Conservation (phyloP, 2,329 filamentous ascomycete genomes). For the Fusarium tuaranense region DNA sequence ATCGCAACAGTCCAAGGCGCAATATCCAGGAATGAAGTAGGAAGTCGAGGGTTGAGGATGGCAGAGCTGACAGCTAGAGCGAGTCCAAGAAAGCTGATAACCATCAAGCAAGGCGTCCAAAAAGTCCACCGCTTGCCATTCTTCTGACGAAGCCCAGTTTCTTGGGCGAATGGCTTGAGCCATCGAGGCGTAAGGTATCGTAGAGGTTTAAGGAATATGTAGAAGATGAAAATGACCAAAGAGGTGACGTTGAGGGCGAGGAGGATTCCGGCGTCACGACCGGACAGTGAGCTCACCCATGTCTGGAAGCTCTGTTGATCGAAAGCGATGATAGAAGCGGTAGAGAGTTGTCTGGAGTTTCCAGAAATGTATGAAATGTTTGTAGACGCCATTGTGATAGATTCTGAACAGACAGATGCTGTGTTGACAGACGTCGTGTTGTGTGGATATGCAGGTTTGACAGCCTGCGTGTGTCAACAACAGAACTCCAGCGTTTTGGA, state of each 20-base stretch:
- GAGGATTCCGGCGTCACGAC: constrained; percentile 28
- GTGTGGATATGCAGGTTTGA: not conserved
- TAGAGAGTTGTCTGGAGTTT: constrained; percentile 27
- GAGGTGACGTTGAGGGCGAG: constrained; percentile 42
- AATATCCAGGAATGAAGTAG: constrained; percentile 48
- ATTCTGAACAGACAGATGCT: not conserved
- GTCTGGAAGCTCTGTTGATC: not conserved
- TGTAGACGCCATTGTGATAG: not conserved
- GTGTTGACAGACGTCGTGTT: not conserved
- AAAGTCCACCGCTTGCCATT: constrained; percentile 51
- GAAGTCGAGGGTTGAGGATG: constrained; percentile 44
- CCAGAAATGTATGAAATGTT: constrained; percentile 19
- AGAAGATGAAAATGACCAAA: constrained; percentile 46
- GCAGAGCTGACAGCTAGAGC: constrained; percentile 47
- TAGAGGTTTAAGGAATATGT: constrained; percentile 43
- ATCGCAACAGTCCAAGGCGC: constrained; percentile 54
- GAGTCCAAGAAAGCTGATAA: constrained; percentile 51
- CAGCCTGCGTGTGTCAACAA: not conserved
- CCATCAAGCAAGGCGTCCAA: constrained; percentile 53
- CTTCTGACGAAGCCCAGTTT: constrained; percentile 42
- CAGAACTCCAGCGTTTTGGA: not conserved
- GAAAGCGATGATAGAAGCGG: not conserved
- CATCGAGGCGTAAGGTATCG: constrained; percentile 52
- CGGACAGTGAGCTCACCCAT: constrained; percentile 17
- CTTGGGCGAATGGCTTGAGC: constrained; percentile 58